Evolutionary conservation across 2,329 filamentous ascomycete species (phyloP).

Genomic region (Exophiala mesophila): DNA sequence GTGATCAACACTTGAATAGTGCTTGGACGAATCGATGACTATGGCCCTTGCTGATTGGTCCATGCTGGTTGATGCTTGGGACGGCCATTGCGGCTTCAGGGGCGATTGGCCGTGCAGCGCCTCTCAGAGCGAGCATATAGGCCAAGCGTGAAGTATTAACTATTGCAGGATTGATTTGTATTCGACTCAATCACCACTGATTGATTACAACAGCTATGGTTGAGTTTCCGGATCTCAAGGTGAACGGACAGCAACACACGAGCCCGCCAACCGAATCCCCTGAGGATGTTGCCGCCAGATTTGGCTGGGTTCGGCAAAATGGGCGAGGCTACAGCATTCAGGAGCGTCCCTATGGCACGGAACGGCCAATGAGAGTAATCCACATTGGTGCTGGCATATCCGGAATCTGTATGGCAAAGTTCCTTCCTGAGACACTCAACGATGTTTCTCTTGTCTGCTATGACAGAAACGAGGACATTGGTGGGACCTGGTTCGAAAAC

Average conservation of each 20-base stretch:
- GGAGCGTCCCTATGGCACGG: conserved; percentile 9
- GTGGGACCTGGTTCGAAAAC: conserved; percentile 36
- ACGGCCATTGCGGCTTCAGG: too few species aligned
- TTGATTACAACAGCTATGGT: too few species aligned
- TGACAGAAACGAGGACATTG: conserved; percentile 33
- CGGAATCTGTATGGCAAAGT: conserved; percentile 36
- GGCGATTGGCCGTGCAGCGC: too few species aligned
- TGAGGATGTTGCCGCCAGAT: conserved; percentile 2
- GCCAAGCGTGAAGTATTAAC: too few species aligned
- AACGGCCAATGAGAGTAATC: conserved; percentile 29
- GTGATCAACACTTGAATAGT: too few species aligned
- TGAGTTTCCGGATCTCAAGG: neutral
- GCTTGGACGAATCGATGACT: too few species aligned
- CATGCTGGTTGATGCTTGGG: too few species aligned
- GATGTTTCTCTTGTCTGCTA: conserved; percentile 24
- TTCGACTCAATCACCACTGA: too few species aligned
- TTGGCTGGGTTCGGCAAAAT: conserved; percentile 10
- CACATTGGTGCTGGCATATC: conserved; percentile 39
- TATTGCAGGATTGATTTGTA: too few species aligned
- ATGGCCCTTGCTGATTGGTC: too few species aligned
- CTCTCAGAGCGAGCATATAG: too few species aligned
- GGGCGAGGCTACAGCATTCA: conserved; percentile 14
- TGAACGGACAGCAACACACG: neutral
- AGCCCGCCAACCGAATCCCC: neutral
- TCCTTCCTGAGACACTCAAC: conserved; percentile 20